Evolutionary conservation across 768 basidiomycete species (phyloP).

Genomic region (Phanerodontia chrysosporium): DNA sequence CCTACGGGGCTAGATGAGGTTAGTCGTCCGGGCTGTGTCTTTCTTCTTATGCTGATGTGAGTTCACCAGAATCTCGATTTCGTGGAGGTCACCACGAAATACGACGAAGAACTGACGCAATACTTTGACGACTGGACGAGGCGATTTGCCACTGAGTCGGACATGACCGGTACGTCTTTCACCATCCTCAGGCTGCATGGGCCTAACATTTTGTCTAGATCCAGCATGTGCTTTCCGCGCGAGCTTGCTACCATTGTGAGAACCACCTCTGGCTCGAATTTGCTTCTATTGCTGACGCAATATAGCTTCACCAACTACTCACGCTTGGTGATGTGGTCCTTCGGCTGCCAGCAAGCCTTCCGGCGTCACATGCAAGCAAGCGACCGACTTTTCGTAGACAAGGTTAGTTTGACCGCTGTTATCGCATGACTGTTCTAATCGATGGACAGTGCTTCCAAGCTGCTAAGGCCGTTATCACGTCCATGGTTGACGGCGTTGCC

Average conservation of each 20-base stretch:
- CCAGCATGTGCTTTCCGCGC: conserved; percentile 56
- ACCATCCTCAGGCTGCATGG: neutral
- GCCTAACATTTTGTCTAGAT: conserved; percentile 35
- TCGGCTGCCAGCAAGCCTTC: conserved; percentile 82
- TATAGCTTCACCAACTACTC: conserved; percentile 70
- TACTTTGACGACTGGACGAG: conserved; percentile 67
- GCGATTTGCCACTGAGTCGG: conserved; percentile 57
- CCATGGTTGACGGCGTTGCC: conserved; percentile 60
- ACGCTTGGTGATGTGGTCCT: conserved; percentile 81
- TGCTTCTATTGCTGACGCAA: neutral
- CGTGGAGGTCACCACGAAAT: conserved; percentile 53
- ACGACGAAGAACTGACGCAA: conserved; percentile 51
- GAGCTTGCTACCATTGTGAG: conserved; percentile 70
- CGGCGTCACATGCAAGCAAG: conserved; percentile 51
- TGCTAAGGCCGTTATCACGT: conserved; percentile 62
- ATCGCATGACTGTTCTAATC: neutral
- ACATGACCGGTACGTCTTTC: conserved; percentile 51
- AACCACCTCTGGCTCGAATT: conserved; percentile 11
- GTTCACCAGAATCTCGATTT: conserved; percentile 59
- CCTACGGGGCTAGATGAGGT: conserved; percentile 72
- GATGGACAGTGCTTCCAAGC: conserved; percentile 57
- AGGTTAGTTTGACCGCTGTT: conserved; percentile 30
- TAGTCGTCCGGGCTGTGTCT: neutral
- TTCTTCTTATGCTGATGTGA: neutral
- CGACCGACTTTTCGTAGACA: conserved; percentile 64